Evolutionary conservation across 1,284 basidiomycete genomes (phyloP).

Genomic region (Pseudomicrostroma phylloplanum): DNA sequence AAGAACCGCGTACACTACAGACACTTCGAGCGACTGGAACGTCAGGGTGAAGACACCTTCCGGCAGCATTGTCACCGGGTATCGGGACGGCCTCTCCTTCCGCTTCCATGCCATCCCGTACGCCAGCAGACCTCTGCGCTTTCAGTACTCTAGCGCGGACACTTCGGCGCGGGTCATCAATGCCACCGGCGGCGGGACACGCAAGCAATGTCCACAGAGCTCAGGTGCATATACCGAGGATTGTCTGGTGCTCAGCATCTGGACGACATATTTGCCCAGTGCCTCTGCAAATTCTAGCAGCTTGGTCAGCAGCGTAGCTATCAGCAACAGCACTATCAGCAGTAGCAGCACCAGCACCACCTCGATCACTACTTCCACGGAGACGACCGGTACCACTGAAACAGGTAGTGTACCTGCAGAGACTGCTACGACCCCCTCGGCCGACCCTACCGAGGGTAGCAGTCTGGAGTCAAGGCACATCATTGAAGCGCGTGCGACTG

Average conservation of each 20-base stretch:
- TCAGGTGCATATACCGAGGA: conserved; percentile 29
- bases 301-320: no score
- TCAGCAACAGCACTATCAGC: no score
- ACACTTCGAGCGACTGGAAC: neutral
- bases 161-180: neutral
- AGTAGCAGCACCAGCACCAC: no score
- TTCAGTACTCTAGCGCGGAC: conserved; percentile 4
- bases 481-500: no score
- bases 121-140: conserved; percentile 8
- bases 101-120: conserved; percentile 12
- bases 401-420: conserved; percentile 4
- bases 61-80: neutral
- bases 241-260: conserved; percentile 61
- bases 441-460: conserved; percentile 6
- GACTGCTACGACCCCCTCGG: neutral
- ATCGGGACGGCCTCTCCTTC: conserved; percentile 10
- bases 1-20: neutral
- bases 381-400: conserved; percentile 17
- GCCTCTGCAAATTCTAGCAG: conserved; percentile 13
- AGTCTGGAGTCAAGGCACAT: no score
- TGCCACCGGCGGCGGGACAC: neutral
- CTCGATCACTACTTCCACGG: no score
- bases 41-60: neutral
- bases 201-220: conserved; percentile 12
- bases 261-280: conserved; percentile 54